A percentile compares a stretch with the other conserved stretches of the same genome.
Conservation (phyloP, 805 yeast genomes). For the Starmerella floris region DNA sequence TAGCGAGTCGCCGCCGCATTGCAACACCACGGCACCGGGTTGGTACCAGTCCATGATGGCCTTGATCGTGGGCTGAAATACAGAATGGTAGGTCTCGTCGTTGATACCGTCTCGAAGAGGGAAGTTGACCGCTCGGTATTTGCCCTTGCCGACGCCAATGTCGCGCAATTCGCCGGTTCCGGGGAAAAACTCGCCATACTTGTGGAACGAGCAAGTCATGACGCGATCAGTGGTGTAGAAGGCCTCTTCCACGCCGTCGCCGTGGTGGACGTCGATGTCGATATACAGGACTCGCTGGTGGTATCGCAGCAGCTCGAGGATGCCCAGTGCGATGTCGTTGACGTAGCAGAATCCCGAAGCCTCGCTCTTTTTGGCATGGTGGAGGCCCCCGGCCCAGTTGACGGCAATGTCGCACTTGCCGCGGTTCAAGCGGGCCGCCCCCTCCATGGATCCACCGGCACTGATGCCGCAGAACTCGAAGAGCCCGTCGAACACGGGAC, state of each 20-base stretch:
- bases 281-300: slow-evolving; percentile 88
- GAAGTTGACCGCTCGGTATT: slow-evolving; percentile 75
- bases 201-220: slow-evolving; percentile 93
- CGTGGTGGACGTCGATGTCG: slow-evolving; percentile 92
- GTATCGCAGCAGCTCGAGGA: slow-evolving; percentile 67
- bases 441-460: slow-evolving; percentile 82
- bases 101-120: slow-evolving; percentile 93
- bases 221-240: slow-evolving; percentile 89
- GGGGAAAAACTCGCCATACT: slow-evolving; percentile 92
- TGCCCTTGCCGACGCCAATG: slow-evolving; percentile 77
- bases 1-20: slow-evolving; percentile 93
- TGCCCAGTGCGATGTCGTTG: slow-evolving; percentile 84
- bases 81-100: slow-evolving; percentile 80
- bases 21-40: slow-evolving; percentile 88
- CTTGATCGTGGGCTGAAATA: slow-evolving; percentile 48
- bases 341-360: slow-evolving; percentile 93
- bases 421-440: slow-evolving; percentile 69
- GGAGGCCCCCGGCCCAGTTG: slow-evolving; percentile 93
- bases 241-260: slow-evolving; percentile 97
- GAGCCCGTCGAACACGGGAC: slow-evolving; percentile 90
- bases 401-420: slow-evolving; percentile 89
- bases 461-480: slow-evolving; percentile 79
- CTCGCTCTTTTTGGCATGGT: slow-evolving; percentile 89
- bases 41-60: slow-evolving; percentile 84
- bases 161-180: slow-evolving; percentile 93